Conservation (phyloP, 108 stramenopile genomes). For the Nitzschia sp. region DNA sequence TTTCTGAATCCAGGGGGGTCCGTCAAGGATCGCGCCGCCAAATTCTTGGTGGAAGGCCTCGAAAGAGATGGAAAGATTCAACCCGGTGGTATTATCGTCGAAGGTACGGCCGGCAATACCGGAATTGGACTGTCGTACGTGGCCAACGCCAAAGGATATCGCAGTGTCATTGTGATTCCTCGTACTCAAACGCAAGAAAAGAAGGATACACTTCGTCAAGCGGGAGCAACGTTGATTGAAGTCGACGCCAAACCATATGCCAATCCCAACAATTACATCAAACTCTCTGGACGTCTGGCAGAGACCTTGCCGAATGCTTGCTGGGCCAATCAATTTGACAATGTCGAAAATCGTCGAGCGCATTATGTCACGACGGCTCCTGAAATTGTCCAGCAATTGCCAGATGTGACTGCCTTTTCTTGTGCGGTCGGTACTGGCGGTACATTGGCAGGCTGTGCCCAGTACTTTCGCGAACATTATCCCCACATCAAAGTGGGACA, state of each 20-base stretch:
- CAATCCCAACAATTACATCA: constrained; percentile 22
- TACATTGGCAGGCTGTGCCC: constrained; percentile 75
- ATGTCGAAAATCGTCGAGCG: constrained; percentile 91
- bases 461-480: constrained; percentile 70
- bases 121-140: constrained; percentile 70
- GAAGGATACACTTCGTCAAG: neutral
- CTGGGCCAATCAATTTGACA: constrained; percentile 91
- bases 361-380: constrained; percentile 86
- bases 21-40: constrained; percentile 89
- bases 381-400: constrained; percentile 78
- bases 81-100: constrained; percentile 89
- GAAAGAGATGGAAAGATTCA: constrained; percentile 70
- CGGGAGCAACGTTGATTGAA: constrained; percentile 17
- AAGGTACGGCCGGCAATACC: constrained; percentile 92
- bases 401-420: constrained; percentile 82
- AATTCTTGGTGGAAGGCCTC: constrained; percentile 73
- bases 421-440: constrained; percentile 91
- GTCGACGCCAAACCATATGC: constrained; percentile 16
- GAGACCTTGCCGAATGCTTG: constrained; percentile 11
- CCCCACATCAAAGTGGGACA: constrained; percentile 73
- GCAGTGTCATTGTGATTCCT: constrained; percentile 43
- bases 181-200: constrained; percentile 13
- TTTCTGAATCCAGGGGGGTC: constrained; percentile 83
- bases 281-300: constrained; percentile 10
- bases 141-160: constrained; percentile 67